These are phyloP conservation scores for Ananas comosus DNA, from an alignment of 176 grass and related monocot genomes.

Conservation along the genomic window DNA sequence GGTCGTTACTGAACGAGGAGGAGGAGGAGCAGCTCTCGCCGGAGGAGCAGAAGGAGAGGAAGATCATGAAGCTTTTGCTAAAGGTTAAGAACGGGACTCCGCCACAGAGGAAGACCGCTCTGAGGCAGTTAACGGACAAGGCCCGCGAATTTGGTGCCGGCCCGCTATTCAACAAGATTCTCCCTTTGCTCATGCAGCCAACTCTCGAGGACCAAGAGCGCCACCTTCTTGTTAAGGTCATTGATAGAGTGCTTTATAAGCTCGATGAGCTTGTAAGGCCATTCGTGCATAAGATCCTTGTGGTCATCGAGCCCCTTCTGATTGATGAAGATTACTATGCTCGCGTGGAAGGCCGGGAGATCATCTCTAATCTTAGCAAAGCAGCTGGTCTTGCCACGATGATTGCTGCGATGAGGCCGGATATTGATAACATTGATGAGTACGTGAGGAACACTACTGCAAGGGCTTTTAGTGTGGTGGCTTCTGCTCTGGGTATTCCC, in stretches of 20 bases:
- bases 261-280: constrained; percentile 92
- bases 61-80: constrained; percentile 83
- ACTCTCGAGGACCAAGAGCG: constrained; percentile 91
- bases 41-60: constrained; percentile 91
- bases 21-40: constrained; percentile 84
- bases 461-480: constrained; percentile 95
- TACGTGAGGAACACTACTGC: constrained; percentile 98
- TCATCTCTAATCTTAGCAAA: constrained; percentile 98
- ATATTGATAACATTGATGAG: constrained; percentile 98
- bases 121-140: constrained; percentile 91
- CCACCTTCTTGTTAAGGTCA: constrained; percentile 96
- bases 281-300: constrained; percentile 96
- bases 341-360: constrained; percentile 92
- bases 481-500: constrained; percentile 90
- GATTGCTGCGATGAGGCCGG: constrained; percentile 94
- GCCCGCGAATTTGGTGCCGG: constrained; percentile 81
- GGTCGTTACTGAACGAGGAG: constrained; percentile 72
- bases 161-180: constrained; percentile 89
- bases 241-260: constrained; percentile 95
- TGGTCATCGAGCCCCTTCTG: constrained; percentile 88
- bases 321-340: constrained; percentile 99
- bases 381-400: constrained; percentile 94
- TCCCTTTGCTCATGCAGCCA: constrained; percentile 93
- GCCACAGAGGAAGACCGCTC: constrained; percentile 79
- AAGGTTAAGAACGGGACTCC: constrained; percentile 90